Conservation (phyloP, 2,329 filamentous ascomycete species). For the Byssochlamys sp. region DNA sequence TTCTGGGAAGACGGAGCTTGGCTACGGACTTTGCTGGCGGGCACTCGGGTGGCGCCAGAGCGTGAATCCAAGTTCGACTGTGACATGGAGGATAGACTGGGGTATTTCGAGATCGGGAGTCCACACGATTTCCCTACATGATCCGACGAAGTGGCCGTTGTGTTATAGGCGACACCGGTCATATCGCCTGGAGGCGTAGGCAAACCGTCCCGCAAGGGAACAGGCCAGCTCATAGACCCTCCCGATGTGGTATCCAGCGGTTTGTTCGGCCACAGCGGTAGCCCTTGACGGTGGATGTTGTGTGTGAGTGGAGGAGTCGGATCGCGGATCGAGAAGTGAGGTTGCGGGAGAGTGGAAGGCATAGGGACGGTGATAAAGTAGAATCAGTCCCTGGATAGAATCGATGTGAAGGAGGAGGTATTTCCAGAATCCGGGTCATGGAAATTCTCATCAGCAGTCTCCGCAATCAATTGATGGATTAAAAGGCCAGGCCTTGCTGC, state of each 20-base stretch:
- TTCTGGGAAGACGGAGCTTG: constrained; percentile 16
- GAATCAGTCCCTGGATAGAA: constrained; percentile 8
- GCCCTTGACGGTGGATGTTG: constrained; percentile 8
- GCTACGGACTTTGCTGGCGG: constrained; percentile 15
- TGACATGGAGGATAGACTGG: constrained; percentile 10
- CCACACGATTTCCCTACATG: constrained; percentile 23
- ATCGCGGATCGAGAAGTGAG: constrained; percentile 17
- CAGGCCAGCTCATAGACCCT: constrained; percentile 21
- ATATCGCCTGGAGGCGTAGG: constrained; percentile 35
- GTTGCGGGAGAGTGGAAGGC: constrained; percentile 23
- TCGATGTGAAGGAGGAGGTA: constrained; percentile 2
- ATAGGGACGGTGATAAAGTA: constrained; percentile 16
- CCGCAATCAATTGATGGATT: not conserved
- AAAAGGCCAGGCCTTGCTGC: too few relatives aligned
- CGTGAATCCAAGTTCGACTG: constrained; percentile 14
- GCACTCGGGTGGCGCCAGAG: constrained; percentile 13
- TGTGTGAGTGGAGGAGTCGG: constrained; percentile 18
- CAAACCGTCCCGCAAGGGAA: constrained; percentile 31
- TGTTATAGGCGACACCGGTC: constrained; percentile 32
- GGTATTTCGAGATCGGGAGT: constrained; percentile 17
- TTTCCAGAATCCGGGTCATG: constrained; percentile 11
- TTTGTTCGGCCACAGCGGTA: constrained; percentile 8
- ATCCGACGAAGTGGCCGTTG: constrained; percentile 17
- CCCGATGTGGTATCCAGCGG: constrained; percentile 5
- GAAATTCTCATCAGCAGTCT: constrained; percentile 4